Conservation (phyloP, 805 yeast genomes). For the Komagataella kurtzmanii region DNA sequence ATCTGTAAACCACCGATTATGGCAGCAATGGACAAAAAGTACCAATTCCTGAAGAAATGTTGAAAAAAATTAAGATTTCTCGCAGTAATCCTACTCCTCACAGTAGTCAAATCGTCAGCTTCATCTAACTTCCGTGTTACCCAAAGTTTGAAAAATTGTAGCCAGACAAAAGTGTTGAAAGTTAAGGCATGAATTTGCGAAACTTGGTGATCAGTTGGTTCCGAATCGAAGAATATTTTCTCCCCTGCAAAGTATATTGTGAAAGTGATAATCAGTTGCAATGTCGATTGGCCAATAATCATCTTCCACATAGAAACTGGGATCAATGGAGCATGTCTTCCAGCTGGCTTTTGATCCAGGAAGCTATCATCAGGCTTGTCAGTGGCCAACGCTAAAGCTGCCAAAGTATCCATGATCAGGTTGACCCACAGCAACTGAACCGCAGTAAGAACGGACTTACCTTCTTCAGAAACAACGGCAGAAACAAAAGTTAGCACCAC, state of each 20-base stretch:
- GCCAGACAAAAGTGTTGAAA: constrained; percentile 94
- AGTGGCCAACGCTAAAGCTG: constrained; percentile 94
- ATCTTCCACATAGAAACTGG: constrained; percentile 96
- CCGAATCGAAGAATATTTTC: constrained; percentile 33
- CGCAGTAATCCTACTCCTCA: constrained; percentile 43
- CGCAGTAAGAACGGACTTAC: constrained; percentile 84
- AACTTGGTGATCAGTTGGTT: constrained; percentile 26
- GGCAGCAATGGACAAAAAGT: constrained; percentile 57
- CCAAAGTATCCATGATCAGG: constrained; percentile 94
- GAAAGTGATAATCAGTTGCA: constrained; percentile 74
- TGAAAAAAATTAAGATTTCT: constrained; percentile 72
- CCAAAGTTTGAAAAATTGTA: constrained; percentile 88
- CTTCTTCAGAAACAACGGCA: constrained; percentile 73
- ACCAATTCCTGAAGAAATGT: constrained; percentile 71
- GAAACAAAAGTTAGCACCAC: constrained; percentile 86
- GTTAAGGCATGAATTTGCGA: constrained; percentile 71
- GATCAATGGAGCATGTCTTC: constrained; percentile 67
- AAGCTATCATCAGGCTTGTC: constrained; percentile 86
- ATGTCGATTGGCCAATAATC: constrained; percentile 78
- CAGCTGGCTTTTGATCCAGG: constrained; percentile 72
- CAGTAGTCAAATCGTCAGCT: constrained; percentile 49
- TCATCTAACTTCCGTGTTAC: constrained; percentile 87
- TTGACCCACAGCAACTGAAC: constrained; percentile 97
- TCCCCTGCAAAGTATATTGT: constrained; percentile 70
- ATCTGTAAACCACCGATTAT: constrained; percentile 79